These are phyloP conservation scores for Rhodomyrtus tomentosa DNA, from an alignment of 345 rosid species.

Conservation along the genomic window DNA sequence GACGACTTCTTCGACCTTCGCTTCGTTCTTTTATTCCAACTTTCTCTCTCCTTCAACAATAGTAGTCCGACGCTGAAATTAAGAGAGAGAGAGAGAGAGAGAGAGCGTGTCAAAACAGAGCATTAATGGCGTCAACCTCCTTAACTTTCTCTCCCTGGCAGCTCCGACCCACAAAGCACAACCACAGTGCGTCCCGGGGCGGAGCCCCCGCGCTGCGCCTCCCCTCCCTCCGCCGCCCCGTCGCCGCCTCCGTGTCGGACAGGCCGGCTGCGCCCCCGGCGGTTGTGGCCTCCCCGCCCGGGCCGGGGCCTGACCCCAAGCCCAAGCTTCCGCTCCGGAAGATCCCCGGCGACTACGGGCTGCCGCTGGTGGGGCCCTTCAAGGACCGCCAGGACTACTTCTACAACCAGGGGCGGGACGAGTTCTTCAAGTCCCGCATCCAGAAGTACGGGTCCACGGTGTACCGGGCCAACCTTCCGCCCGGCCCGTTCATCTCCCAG, in stretches of 20 bases:
- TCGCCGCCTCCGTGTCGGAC: constrained; percentile 1
- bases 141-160: background rate
- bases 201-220: background rate
- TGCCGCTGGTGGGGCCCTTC: constrained; percentile 68
- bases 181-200: background rate
- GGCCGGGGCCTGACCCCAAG: background rate
- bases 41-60: background rate
- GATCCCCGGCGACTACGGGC: constrained; percentile 69
- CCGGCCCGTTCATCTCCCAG: constrained; percentile 57
- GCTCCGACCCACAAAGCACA: background rate
- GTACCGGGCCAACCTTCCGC: constrained; percentile 66
- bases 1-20: background rate
- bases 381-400: constrained; percentile 66
- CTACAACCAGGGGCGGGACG: constrained; percentile 58
- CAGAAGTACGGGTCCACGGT: constrained; percentile 70
- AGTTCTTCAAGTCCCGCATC: constrained; percentile 53
- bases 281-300: background rate
- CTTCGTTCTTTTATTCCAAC: background rate
- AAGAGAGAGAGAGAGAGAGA: background rate
- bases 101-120: background rate
- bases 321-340: constrained; percentile 37
- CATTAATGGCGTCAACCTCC: background rate
- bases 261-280: background rate
- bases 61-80: background rate
- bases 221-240: background rate